Evolutionary conservation across 1,139 yeast genomes (phyloP), one percentile per base, ranked within the genome.

Genomic region (Blastobotrys arbuscula): DNA sequence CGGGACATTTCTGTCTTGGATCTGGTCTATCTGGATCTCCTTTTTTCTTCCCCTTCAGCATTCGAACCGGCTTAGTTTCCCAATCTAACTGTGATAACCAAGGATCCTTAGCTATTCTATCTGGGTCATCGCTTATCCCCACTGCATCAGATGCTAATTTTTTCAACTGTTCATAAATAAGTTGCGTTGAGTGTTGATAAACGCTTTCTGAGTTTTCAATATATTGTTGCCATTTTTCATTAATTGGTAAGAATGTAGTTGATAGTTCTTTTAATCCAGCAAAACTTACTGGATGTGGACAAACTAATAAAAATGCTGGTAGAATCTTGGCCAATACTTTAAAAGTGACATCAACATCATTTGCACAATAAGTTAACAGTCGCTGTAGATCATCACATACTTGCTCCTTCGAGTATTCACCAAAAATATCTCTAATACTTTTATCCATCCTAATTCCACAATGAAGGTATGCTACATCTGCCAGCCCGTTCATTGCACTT

Each of bases 251-350:
- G 45, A 90, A 77, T 48, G 86, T 77, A n/a, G 83, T 74, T 4
- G 90, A 83, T 62, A 94, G 72, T 53, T 81, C 84, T 54, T 84
- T 74, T 50, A 92, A 70, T 0, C 96, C 97, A 1, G 95, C 92
- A 70, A 92, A 85, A 21, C 95, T 87, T 1, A 90, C 96, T 0
- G 98, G 97, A 65, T 94, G 98, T 0, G 97, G 96, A 31, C 90
- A 81, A 47, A 80, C 77, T 28, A 70, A 60, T 37, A 78, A 67
- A 60, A 86, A 94, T 31, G 71, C 69, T 0, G 96, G 96, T 43
- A 83, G 77, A 0, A 89, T 76, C 52, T 78, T 79, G 50, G 76
- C 72, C 54, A 84, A 81, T 0, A 92, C 90, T 53, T 71, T 69
- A 60, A 75, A 84, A 0, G 98, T 92, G 1, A 84, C 82, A 2